Conservation (phyloP, 1,284 basidiomycete genomes). For the Vanrija sp. region DNA sequence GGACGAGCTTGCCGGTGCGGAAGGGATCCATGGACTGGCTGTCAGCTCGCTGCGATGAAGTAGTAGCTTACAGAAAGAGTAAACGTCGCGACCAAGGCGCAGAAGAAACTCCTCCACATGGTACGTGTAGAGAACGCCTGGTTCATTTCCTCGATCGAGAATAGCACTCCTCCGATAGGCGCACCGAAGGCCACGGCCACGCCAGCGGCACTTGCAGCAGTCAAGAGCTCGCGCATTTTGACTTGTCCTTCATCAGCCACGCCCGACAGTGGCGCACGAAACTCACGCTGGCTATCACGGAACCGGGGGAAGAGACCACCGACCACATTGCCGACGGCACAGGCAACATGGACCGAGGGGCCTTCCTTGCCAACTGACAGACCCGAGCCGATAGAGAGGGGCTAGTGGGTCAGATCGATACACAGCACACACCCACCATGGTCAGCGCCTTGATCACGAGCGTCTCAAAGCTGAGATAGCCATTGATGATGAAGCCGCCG, state of each 20-base stretch:
- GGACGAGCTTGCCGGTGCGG: constrained; percentile 92
- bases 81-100: constrained; percentile 93
- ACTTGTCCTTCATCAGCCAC: constrained; percentile 52
- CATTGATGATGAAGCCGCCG: constrained; percentile 94
- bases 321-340: constrained; percentile 84
- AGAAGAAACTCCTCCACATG: constrained; percentile 98
- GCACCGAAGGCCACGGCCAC: constrained; percentile 97
- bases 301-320: constrained; percentile 78
- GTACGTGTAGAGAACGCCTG: constrained; percentile 93
- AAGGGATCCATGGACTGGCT: constrained; percentile 93
- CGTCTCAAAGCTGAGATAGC: constrained; percentile 84
- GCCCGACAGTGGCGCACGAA: not conserved
- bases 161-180: constrained; percentile 94
- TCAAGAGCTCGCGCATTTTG: constrained; percentile 92
- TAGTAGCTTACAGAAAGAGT: constrained; percentile 73
- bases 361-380: constrained; percentile 98
- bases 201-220: constrained; percentile 92
- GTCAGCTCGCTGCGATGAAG: constrained; percentile 1
- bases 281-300: constrained; percentile 77
- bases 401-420: constrained; percentile 55
- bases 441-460: constrained; percentile 88
- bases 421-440: constrained; percentile 57
- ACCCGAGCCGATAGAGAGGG: constrained; percentile 94
- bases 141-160: constrained; percentile 91
- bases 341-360: constrained; percentile 95